These are phyloP conservation scores for Talaromyces pinophilus DNA, from an alignment of 2,329 filamentous ascomycete genomes.

Conservation along the genomic window DNA sequence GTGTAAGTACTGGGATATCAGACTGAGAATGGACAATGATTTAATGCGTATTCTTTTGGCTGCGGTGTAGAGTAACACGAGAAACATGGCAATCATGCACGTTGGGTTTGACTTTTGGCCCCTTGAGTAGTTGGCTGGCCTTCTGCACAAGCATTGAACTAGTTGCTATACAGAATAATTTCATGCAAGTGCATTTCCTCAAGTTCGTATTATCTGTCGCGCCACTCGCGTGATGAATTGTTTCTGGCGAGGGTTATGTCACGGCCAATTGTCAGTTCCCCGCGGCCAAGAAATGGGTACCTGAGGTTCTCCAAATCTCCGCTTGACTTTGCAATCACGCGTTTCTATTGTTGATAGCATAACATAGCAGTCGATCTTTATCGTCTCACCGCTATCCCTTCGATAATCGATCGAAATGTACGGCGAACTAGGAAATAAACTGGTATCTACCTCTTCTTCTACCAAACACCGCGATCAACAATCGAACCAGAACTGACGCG, in stretches of 20 bases:
- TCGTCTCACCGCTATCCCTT: background rate
- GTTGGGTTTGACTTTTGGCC: conserved; percentile 2
- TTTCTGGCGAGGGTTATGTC: background rate
- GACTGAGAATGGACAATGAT: conserved; percentile 14
- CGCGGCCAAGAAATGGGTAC: conserved; percentile 10
- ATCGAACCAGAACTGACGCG: background rate
- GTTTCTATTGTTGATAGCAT: background rate
- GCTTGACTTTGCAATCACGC: background rate
- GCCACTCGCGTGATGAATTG: background rate
- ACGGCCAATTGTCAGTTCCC: background rate
- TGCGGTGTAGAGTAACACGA: background rate
- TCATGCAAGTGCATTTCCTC: background rate
- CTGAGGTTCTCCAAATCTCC: conserved; percentile 9
- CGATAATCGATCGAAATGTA: conserved; percentile 62
- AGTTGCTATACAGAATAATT: conserved; percentile 11
- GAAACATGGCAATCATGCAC: background rate
- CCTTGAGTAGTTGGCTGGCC: background rate
- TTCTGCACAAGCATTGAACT: background rate
- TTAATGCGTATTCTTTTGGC: background rate
- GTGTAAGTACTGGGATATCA: conserved; percentile 11
- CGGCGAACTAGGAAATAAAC: conserved; percentile 81
- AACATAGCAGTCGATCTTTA: background rate
- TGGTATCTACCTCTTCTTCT: conserved; percentile 54
- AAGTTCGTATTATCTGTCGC: background rate
- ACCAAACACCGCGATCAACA: background rate